Percentiles rank a stretch among this genome's conserved stretches.
Evolutionary conservation across 78 protist species (phyloP).

Genomic region (Salpingoeca rosetta): DNA sequence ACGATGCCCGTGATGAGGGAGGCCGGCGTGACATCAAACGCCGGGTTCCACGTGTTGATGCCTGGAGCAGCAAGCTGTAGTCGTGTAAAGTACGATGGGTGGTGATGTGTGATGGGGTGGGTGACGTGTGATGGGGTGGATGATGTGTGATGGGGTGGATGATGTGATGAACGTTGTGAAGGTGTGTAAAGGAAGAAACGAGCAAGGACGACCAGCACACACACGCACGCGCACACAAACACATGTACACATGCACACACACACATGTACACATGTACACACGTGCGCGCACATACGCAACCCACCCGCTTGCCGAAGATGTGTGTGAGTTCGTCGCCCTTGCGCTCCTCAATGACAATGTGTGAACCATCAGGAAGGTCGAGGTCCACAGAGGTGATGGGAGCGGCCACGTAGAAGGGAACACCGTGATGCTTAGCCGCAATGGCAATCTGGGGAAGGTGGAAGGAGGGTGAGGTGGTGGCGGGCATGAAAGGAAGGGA

Average conservation of each 20-base stretch:
- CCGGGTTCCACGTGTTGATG: constrained; percentile 56
- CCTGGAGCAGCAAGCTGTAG: constrained; percentile 25
- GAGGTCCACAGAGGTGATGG: constrained; percentile 43
- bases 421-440: constrained; percentile 41
- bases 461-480: no score
- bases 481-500: no score
- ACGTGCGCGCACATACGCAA: no score
- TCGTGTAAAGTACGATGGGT: not conserved
- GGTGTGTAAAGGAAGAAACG: no score
- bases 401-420: constrained; percentile 60
- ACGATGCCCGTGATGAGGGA: constrained; percentile 37
- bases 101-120: no score
- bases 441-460: constrained; percentile 41
- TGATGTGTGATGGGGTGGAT: no score
- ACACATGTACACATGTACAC: no score
- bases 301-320: not conserved
- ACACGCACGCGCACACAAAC: no score
- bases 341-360: constrained; percentile 50
- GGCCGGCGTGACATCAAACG: constrained; percentile 56
- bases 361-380: not conserved
- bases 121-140: no score
- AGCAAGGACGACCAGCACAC: no score
- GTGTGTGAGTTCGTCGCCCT: constrained; percentile 27
- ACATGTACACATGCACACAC: no score
- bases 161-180: no score